These are phyloP conservation scores for Cutaneotrichosporon sp. DNA, from an alignment of 1,284 basidiomycete genomes.

Conservation along the genomic window DNA sequence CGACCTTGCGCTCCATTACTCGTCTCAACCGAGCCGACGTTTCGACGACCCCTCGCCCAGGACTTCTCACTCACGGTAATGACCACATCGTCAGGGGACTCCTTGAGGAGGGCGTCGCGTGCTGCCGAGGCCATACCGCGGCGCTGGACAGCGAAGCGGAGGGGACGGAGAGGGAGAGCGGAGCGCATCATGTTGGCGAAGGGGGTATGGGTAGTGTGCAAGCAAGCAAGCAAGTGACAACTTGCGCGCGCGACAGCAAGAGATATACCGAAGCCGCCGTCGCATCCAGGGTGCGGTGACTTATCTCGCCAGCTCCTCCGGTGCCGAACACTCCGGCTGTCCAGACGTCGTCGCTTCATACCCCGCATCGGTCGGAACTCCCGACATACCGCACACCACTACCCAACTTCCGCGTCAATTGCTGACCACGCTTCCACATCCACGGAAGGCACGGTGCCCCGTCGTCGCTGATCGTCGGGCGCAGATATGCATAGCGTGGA, in stretches of 20 bases:
- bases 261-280: no score
- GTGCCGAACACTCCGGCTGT: background rate
- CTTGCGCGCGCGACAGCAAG: no score
- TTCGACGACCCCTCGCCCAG: background rate
- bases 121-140: slow-evolving; percentile 3
- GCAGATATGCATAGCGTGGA: no score
- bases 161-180: background rate
- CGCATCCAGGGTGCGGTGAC: background rate
- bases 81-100: slow-evolving; percentile 72
- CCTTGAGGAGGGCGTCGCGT: slow-evolving; percentile 50
- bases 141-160: slow-evolving; percentile 1
- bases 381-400: background rate
- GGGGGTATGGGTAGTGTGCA: no score
- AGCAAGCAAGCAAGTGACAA: no score
- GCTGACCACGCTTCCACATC: no score
- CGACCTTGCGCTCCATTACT: no score
- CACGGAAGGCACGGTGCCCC: no score
- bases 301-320: background rate
- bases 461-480: no score
- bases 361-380: slow-evolving; percentile 1
- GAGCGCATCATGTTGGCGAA: slow-evolving; percentile 1
- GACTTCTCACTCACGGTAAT: slow-evolving; percentile 79
- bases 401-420: no score
- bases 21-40: no score
- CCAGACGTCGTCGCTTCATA: no score